Percentiles rank a stretch among this genome's conserved stretches.
Evolutionary conservation across 1,139 yeast genomes (phyloP).

Genomic region (Arxiozyma slooffiae): DNA sequence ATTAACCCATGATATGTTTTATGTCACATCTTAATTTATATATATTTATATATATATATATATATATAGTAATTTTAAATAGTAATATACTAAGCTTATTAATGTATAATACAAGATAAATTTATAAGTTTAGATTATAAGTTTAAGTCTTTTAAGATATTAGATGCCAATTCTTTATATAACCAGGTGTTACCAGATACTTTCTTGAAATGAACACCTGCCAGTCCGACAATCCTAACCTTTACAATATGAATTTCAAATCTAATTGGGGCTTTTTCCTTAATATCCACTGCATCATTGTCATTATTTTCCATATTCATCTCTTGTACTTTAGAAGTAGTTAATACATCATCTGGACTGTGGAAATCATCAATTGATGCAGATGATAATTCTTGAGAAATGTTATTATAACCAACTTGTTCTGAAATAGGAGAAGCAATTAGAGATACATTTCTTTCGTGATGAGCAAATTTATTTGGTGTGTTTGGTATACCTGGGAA

Average conservation of each 20-base stretch:
- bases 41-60: not conserved
- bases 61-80: not conserved
- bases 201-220: slow-evolving; percentile 92
- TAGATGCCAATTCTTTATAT: slow-evolving; percentile 87
- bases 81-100: not conserved
- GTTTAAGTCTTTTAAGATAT: slow-evolving; percentile 68
- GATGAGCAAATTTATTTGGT: slow-evolving; percentile 28
- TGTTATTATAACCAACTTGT: slow-evolving; percentile 9
- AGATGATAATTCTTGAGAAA: slow-evolving; percentile 35
- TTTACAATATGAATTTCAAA: slow-evolving; percentile 90
- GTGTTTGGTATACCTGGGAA: slow-evolving; percentile 36
- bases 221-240: slow-evolving; percentile 81
- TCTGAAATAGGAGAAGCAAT: slow-evolving; percentile 21
- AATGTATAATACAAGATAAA: not conserved
- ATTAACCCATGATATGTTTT: not conserved
- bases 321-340: slow-evolving; percentile 27
- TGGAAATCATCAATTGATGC: slow-evolving; percentile 47
- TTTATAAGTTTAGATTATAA: slow-evolving; percentile 31
- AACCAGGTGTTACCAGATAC: slow-evolving; percentile 92
- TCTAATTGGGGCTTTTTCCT: slow-evolving; percentile 49
- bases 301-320: slow-evolving; percentile 18
- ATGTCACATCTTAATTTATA: not conserved
- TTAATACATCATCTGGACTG: slow-evolving; percentile 26
- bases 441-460: slow-evolving; percentile 24
- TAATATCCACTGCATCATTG: slow-evolving; percentile 12